Evolutionary conservation across 1,284 basidiomycete genomes (phyloP).

Genomic region (Ganoderma resinaceum): DNA sequence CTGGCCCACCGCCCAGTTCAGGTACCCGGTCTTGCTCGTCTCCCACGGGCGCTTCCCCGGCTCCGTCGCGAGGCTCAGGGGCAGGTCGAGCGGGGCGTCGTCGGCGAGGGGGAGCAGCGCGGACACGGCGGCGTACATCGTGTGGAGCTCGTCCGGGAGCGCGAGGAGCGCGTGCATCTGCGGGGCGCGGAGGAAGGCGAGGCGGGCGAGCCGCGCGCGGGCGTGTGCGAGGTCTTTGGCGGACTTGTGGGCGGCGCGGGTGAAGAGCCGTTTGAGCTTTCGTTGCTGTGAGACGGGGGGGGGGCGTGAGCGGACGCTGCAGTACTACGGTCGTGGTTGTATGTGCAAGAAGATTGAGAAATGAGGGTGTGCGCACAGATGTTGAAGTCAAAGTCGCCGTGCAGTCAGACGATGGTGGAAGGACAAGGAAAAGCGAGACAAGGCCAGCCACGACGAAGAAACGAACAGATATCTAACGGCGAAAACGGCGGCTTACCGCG

Average conservation of each 20-base stretch:
- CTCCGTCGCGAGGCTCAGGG: too few relatives aligned
- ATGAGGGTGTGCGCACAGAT: too few relatives aligned
- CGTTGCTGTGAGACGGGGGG: conserved; percentile 62
- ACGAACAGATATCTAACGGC: not conserved
- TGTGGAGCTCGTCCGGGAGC: conserved; percentile 35
- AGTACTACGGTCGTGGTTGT: too few relatives aligned
- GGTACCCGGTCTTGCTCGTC: conserved; percentile 66
- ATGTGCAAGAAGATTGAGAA: not conserved
- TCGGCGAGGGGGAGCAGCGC: conserved; percentile 59
- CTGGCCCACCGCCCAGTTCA: conserved; percentile 70
- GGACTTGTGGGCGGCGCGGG: conserved; percentile 55
- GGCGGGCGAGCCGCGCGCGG: conserved; percentile 48
- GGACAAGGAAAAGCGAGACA: not conserved
- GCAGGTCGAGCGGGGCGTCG: conserved; percentile 39
- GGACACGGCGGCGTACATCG: conserved; percentile 54
- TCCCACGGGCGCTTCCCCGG: conserved; percentile 79
- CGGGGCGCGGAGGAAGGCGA: conserved; percentile 53
- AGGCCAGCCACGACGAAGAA: not conserved
- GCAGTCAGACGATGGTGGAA: too few relatives aligned
- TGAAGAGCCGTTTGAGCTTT: conserved; percentile 60
- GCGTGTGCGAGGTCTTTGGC: conserved; percentile 50
- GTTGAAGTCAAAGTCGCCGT: too few relatives aligned
- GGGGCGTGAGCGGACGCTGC: too few relatives aligned
- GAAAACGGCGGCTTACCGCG: conserved; percentile 53
- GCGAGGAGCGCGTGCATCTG: conserved; percentile 37